Base-by-base conservation (phyloP, 495 filamentous ascomycete species). In the Elasticomyces elasticus region DNA sequence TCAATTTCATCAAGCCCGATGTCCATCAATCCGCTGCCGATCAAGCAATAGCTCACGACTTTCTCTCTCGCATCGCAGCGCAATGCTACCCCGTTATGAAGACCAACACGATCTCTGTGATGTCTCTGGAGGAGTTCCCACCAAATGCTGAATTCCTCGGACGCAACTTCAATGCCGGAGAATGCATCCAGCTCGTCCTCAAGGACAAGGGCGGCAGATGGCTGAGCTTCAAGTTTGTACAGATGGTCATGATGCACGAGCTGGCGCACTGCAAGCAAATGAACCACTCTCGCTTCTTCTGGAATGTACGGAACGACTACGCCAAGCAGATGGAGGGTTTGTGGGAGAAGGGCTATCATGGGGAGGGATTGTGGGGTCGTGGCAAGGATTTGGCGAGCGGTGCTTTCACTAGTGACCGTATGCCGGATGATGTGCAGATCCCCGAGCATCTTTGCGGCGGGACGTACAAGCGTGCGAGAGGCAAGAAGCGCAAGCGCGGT, bases 161-260 rank as follows among this genome's bases (percentile, higher is more conserved):
- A 24, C 81, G 85, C 35, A 89, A 89, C 55, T 87, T 91, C 75
- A 91, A 91, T 61, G 82, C 81, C 17, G 86, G 86, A n/a, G 87
- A 89, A 66, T 78, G 85, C 35, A 77, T 91, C 47, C 85, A 91
- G 64, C 73, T 91, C 1, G 86, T 91, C 11, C 76, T 91, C 31
- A 81, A 80, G 60, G 74, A 81, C 4, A 57, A 56, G 40, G 72
- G 72, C 0, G 79, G 80, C 5, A 70, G 74, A 49, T 91, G 87
- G 87, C 69, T 91, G 26, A 80, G 83, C 1, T 86, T 89, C 62
- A 69, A 77, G 44, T 82, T 82, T 53, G 84, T 91, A 15, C 82
- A 87, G 70, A 87, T 89, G 80, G 84, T 89, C 28, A 89, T 90
- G 85, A 85, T 87, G 79, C 85, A 87, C 61, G 70, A 75, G 58